Evolutionary conservation across 176 grass and related monocot genomes (phyloP).

Genomic region (Rhynchospora pubera): DNA sequence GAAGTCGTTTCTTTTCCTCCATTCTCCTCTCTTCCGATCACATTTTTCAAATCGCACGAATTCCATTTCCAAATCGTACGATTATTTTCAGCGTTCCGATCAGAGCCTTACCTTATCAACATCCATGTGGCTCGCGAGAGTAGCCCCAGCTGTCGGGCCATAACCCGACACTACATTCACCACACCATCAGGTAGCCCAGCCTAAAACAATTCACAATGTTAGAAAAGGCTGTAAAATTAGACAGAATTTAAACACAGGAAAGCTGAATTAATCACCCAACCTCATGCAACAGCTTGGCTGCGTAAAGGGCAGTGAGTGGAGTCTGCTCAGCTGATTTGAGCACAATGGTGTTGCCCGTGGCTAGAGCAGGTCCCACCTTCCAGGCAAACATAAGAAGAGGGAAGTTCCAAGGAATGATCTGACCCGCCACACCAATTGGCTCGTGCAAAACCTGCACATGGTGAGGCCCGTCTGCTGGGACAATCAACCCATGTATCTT

Average conservation of each 20-base stretch:
- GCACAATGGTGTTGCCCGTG: constrained; percentile 73
- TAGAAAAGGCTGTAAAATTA: not conserved
- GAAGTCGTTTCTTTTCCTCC: no score
- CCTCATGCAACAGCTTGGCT: constrained; percentile 67
- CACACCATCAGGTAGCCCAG: constrained; percentile 67
- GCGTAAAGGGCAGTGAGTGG: constrained; percentile 75
- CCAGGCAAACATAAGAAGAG: constrained; percentile 88
- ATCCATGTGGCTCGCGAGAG: constrained; percentile 70
- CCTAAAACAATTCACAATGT: constrained; percentile 31
- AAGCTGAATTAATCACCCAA: constrained; percentile 29
- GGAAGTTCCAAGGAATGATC: constrained; percentile 94
- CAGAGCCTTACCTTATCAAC: constrained; percentile 99
- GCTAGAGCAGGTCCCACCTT: constrained; percentile 85
- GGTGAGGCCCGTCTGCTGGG: constrained; percentile 62
- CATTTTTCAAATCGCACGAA: no score
- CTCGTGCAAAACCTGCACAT: constrained; percentile 78
- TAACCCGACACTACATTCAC: constrained; percentile 76
- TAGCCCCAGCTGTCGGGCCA: constrained; percentile 80
- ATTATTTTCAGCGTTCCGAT: no score
- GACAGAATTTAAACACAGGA: not conserved
- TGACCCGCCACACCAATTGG: constrained; percentile 74
- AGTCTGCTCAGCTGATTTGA: constrained; percentile 89
- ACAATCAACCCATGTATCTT: constrained; percentile 87
- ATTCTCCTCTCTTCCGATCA: no score
- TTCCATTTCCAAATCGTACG: no score